phyloP scores from a whole-genome alignment of 2,329 filamentous ascomycete species.

The Paracamarosporium sp. region DNA sequence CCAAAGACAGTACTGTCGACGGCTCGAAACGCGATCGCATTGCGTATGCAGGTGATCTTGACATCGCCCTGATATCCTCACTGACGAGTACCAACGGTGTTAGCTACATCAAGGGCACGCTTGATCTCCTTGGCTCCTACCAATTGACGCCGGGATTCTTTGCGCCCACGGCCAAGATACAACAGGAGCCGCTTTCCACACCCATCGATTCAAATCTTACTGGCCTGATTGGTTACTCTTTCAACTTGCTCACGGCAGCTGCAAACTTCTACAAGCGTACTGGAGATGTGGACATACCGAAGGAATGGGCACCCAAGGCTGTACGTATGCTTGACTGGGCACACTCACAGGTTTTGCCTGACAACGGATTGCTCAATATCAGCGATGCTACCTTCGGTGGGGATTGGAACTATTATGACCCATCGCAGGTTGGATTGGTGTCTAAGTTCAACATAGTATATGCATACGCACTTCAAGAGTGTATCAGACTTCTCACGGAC shows the following conservation, averaged over 20 bases:
- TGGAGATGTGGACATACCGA: slow-evolving; percentile 33
- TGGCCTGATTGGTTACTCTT: slow-evolving; percentile 45
- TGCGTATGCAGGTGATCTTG: slow-evolving; percentile 42
- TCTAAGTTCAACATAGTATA: slow-evolving; percentile 44
- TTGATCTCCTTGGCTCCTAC: slow-evolving; percentile 39
- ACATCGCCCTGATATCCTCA: slow-evolving; percentile 31
- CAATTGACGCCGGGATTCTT: slow-evolving; percentile 41
- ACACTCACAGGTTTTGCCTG: slow-evolving; percentile 30
- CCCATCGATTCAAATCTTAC: slow-evolving; percentile 32
- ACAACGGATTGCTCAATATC: slow-evolving; percentile 30
- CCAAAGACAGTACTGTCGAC: slow-evolving; percentile 40
- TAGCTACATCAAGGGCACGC: slow-evolving; percentile 29
- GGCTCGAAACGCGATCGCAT: slow-evolving; percentile 46
- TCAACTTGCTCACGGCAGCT: slow-evolving; percentile 37
- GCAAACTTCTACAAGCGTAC: slow-evolving; percentile 36
- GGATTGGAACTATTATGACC: slow-evolving; percentile 48
- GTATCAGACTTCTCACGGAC: slow-evolving; percentile 22
- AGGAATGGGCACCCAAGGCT: slow-evolving; percentile 32
- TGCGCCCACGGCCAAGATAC: slow-evolving; percentile 41
- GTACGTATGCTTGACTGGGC: slow-evolving; percentile 46
- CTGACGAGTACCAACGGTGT: slow-evolving; percentile 36
- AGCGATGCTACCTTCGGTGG: slow-evolving; percentile 34
- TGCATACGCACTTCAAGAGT: slow-evolving; percentile 39
- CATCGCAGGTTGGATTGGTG: slow-evolving; percentile 33
- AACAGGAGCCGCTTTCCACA: slow-evolving; percentile 27